Conservation (phyloP, 164 flowering plant species). For the Sedum album region DNA sequence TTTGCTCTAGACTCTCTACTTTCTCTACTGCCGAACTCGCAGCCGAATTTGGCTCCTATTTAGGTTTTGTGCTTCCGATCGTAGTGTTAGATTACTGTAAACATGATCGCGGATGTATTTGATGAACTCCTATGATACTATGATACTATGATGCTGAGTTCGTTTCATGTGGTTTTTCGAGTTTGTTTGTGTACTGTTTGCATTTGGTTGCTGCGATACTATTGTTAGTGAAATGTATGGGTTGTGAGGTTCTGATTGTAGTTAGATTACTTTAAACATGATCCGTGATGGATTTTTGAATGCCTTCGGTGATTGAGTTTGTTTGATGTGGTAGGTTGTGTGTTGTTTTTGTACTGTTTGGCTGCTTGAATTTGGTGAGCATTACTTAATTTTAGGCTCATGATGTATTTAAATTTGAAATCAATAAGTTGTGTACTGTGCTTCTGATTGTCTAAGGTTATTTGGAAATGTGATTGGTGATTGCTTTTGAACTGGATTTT, state of each 20-base stretch:
- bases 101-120: too few relatives aligned
- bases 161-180: slow-evolving; percentile 17
- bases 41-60: too few relatives aligned
- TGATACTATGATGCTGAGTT: slow-evolving; percentile 65
- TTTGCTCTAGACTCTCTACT: too few relatives aligned
- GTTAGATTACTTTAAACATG: background rate
- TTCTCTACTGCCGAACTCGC: too few relatives aligned
- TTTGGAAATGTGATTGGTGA: background rate
- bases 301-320: background rate
- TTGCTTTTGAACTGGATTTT: background rate
- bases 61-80: too few relatives aligned
- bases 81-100: too few relatives aligned
- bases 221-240: background rate
- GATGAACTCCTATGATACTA: too few relatives aligned
- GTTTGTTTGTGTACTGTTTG: background rate
- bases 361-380: background rate
- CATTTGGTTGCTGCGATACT: background rate
- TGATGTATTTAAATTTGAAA: too few relatives aligned
- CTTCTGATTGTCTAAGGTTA: background rate
- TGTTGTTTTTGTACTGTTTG: background rate
- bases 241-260: background rate
- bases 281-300: background rate
- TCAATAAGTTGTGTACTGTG: background rate
- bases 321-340: background rate
- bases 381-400: background rate